Base-by-base conservation (phyloP, 2,329 filamentous ascomycete genomes). In the Escovopsis sp. region DNA sequence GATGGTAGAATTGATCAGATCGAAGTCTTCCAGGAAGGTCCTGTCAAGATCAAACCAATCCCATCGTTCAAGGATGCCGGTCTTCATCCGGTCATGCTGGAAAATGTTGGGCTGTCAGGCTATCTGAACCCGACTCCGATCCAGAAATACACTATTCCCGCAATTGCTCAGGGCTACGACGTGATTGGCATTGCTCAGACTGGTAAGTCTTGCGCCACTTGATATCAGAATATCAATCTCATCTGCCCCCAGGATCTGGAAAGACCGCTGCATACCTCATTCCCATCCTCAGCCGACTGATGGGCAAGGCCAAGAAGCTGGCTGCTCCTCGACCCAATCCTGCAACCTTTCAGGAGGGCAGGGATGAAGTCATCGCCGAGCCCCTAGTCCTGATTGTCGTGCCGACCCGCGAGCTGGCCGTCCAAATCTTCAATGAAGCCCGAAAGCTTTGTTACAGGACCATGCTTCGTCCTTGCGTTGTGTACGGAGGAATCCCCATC, bases 211-310 rank as follows among this genome's bases (percentile, higher is more conserved):
- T 15, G 15, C 6, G 36, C 10, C 19, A 41, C 26, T 30, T 12
- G 34, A 15, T 30, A 42, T 44, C 30, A 40, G 30, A 12, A 23
- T 34, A 9, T 12, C 12, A 23, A 36, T 41, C 40, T 36, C 12
- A 36, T 12, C 30, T 19, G 11, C 34, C 18, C 48, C 5, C 39
- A 95, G 89, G 91, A 18, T 96, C 89, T 26, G 91, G 91, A 41
- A 98, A 98, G 69, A 98, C 91, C 0, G 89, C 84, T 0, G 88
- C 91, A 0, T 98, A 91, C 56, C 64, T 98, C 4, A 77, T 95
- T 43, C 91, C 91, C 0, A 84, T 94, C 46, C 56, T 96, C 41
- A 94, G 87, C 46, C 82, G 84, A 59, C 66, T 98, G 19, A 95
- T 96, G 86, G 91, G 91, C 26, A 96, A 96, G 65, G 86, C 84